Evolutionary conservation across 2,329 filamentous ascomycete species (phyloP).

Genomic region (Grosmannia huntii): DNA sequence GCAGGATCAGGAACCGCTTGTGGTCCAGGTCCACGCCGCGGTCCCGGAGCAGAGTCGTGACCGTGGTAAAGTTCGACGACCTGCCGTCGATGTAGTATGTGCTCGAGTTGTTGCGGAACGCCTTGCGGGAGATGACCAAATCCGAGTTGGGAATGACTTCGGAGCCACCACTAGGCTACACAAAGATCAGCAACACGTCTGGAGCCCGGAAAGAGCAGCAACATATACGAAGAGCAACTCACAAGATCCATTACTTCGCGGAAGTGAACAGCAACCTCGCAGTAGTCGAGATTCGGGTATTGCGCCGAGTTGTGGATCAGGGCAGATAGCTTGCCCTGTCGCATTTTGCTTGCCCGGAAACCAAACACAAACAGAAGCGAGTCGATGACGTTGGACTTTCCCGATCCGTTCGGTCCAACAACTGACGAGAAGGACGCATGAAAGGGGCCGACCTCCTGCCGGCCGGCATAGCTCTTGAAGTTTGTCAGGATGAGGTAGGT

Average conservation of each 20-base stretch:
- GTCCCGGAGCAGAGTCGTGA: slow-evolving; percentile 75
- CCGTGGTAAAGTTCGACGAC: slow-evolving; percentile 81
- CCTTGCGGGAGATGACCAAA: slow-evolving; percentile 77
- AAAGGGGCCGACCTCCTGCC: slow-evolving; percentile 92
- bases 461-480: slow-evolving; percentile 97
- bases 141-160: slow-evolving; percentile 73
- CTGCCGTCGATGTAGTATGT: slow-evolving; percentile 94
- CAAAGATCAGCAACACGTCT: slow-evolving; percentile 15
- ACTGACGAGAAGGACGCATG: slow-evolving; percentile 96
- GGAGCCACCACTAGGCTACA: slow-evolving; percentile 54
- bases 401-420: slow-evolving; percentile 93
- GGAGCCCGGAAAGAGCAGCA: slow-evolving; percentile 3
- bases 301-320: slow-evolving; percentile 94
- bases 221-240: slow-evolving; percentile 12
- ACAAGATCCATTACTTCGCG: slow-evolving; percentile 83
- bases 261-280: slow-evolving; percentile 95
- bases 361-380: slow-evolving; percentile 98
- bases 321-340: slow-evolving; percentile 95
- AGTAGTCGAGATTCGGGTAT: slow-evolving; percentile 72
- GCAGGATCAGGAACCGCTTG: slow-evolving; percentile 93
- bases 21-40: slow-evolving; percentile 92
- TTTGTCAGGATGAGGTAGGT: slow-evolving; percentile 86
- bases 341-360: slow-evolving; percentile 97
- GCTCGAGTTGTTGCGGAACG: slow-evolving; percentile 96
- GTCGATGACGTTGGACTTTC: slow-evolving; percentile 98